A percentile compares a stretch with the other conserved stretches of the same genome.
Evolutionary conservation across 2,329 filamentous ascomycete species (phyloP).

Genomic region (Periglandula ipomoeae): DNA sequence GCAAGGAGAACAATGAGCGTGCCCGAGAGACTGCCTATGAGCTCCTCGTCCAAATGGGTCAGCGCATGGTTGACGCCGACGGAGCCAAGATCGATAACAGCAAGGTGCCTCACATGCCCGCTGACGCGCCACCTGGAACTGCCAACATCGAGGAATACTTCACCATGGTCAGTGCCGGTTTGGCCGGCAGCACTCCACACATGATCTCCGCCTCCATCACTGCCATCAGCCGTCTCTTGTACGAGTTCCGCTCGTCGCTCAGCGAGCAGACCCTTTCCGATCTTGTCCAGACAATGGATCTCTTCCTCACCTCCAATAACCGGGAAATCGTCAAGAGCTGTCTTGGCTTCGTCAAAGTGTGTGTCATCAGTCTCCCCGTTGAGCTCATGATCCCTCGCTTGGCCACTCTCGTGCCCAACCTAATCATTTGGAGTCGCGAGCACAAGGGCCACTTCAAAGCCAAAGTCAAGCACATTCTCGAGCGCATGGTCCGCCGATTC

Average conservation of each 20-base stretch:
- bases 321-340: conserved; percentile 93
- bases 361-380: conserved; percentile 74
- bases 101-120: conserved; percentile 79
- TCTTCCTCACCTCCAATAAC: conserved; percentile 94
- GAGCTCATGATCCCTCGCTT: conserved; percentile 73
- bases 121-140: conserved; percentile 64
- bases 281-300: conserved; percentile 86
- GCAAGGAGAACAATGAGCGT: conserved; percentile 96
- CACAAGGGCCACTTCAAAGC: conserved; percentile 96
- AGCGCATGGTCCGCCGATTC: conserved; percentile 87
- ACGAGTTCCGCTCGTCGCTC: conserved; percentile 72
- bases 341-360: conserved; percentile 94
- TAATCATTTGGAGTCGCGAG: conserved; percentile 95
- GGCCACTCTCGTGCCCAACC: conserved; percentile 69
- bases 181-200: conserved; percentile 86
- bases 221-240: conserved; percentile 84
- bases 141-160: conserved; percentile 92
- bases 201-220: conserved; percentile 98
- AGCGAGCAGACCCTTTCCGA: conserved; percentile 65
- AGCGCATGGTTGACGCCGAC: conserved; percentile 59
- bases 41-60: conserved; percentile 78
- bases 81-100: conserved; percentile 73
- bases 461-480: conserved; percentile 96
- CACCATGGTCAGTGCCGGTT: conserved; percentile 94
- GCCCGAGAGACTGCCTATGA: conserved; percentile 85